Base-by-base conservation (phyloP, 768 basidiomycete genomes). In the Rhodotorula taiwanensis region DNA sequence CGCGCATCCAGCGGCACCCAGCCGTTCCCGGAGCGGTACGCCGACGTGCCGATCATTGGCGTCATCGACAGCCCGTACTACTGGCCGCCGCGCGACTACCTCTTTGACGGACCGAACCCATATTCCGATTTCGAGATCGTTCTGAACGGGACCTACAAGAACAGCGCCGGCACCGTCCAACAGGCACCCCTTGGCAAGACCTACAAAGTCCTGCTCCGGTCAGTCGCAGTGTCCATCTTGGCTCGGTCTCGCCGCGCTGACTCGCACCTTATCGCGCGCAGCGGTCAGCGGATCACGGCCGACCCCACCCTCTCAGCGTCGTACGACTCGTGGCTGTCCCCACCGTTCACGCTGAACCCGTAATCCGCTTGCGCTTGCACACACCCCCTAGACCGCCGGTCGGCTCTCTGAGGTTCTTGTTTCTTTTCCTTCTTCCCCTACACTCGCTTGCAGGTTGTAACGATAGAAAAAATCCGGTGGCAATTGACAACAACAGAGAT, bases 151-250 rank as follows among this genome's bases (percentile, higher is more conserved):
- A 58, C 59, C 41, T 64, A 75, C 36, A 74, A 72, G 34, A 71
- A 71, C 13, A 76, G 75, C 67, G 74, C 72, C 60, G 71, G 71
- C 21, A 67, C 76, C 23, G 62, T 71, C 10, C 67, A 76, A 39
- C 59, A 64, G 27, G 58, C 67, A 2, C 62, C 71, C 3, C 79
- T 77, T 61, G 72, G 75, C 13, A 79, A 79, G 58, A 79, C 78
- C 15, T 82, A 81, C 60, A 51, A 55, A 23, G 47, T 64, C 20
- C 60, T 69, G 3, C 8, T 69, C 31, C 58, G 52, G 55, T 58
- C 1, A 36, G 59, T 23, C 30, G 8, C 5, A 3, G 18, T 23
- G 3, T 42, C 31, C 11, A n/a, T 9, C n/a, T 43, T 21, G 28
- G 45, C 25, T 3, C 13, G 15, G 4, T 28, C n/a, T 11, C 4